Percentiles rank a stretch among this genome's conserved stretches.
phyloP scores from a whole-genome alignment of 768 basidiomycete genomes.

The Naganishia kalamii region DNA sequence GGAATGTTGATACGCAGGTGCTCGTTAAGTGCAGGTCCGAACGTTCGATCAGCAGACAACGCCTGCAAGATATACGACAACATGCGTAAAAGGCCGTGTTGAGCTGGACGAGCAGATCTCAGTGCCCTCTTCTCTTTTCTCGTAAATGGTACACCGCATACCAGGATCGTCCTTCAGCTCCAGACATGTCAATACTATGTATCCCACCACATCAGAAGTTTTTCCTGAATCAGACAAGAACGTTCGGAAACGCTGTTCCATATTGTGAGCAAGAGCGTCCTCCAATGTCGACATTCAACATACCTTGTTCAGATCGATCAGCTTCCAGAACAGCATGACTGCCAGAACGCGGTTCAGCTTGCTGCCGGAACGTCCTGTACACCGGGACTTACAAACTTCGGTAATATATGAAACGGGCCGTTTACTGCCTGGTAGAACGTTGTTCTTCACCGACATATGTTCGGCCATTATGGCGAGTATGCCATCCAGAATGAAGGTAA shows the following conservation, averaged over 20 bases:
- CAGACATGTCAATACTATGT: conserved; percentile 71
- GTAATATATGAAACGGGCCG: conserved; percentile 73
- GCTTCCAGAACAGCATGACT: conserved; percentile 66
- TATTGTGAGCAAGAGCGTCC: not conserved
- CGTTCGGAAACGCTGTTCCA: conserved; percentile 72
- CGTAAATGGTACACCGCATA: conserved; percentile 47
- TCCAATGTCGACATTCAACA: conserved; percentile 15
- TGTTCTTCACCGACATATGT: conserved; percentile 66
- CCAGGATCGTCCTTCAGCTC: conserved; percentile 92
- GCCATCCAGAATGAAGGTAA: conserved; percentile 73
- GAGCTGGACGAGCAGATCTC: conserved; percentile 54
- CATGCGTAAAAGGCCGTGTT: conserved; percentile 82
- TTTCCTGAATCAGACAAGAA: conserved; percentile 74
- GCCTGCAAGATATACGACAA: conserved; percentile 88
- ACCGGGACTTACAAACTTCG: conserved; percentile 61
- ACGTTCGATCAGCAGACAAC: conserved; percentile 73
- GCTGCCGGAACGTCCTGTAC: not conserved
- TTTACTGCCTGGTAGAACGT: conserved; percentile 75
- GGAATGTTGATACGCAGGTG: conserved; percentile 60
- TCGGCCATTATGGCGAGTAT: conserved; percentile 53
- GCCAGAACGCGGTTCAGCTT: conserved; percentile 11
- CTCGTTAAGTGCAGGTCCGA: conserved; percentile 63
- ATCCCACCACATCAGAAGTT: conserved; percentile 67
- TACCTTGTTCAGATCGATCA: conserved; percentile 88
- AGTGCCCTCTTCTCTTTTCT: not conserved